These are phyloP conservation scores for Holtermanniella nyarrowii DNA, from an alignment of 768 basidiomycete genomes.

Conservation along the genomic window DNA sequence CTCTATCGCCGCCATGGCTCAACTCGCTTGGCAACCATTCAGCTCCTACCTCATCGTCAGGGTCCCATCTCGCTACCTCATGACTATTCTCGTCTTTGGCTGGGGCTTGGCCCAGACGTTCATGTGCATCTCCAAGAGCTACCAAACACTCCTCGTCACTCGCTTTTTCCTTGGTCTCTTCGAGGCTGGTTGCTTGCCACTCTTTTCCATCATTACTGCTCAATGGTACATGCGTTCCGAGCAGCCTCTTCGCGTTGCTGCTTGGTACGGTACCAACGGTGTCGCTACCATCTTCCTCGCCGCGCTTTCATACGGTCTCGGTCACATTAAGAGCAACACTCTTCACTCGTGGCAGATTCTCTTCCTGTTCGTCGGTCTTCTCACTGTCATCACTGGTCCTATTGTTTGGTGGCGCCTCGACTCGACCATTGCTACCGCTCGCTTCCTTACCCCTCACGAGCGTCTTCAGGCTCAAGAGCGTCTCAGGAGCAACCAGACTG, in stretches of 20 bases:
- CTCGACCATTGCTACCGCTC: constrained; percentile 22
- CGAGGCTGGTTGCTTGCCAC: constrained; percentile 38
- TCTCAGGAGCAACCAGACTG: constrained; percentile 37
- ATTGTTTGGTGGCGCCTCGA: constrained; percentile 30
- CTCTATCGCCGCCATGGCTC: constrained; percentile 33
- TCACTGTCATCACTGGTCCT: constrained; percentile 31
- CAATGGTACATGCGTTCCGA: constrained; percentile 34
- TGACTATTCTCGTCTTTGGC: constrained; percentile 32
- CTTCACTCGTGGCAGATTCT: constrained; percentile 32
- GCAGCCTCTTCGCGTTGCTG: constrained; percentile 27
- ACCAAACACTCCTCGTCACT: constrained; percentile 27
- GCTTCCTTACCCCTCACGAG: constrained; percentile 32
- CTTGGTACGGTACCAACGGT: constrained; percentile 35
- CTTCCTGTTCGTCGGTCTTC: constrained; percentile 31
- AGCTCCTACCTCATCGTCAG: constrained; percentile 35
- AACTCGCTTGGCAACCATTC: constrained; percentile 38
- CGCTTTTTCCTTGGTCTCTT: constrained; percentile 41
- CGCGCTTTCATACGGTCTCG: constrained; percentile 29
- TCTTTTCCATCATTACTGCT: constrained; percentile 41
- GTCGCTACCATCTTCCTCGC: constrained; percentile 31
- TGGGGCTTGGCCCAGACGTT: constrained; percentile 29
- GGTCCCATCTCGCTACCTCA: constrained; percentile 26
- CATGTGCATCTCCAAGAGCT: constrained; percentile 23
- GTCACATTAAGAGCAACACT: constrained; percentile 22
- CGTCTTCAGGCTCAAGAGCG: constrained; percentile 33